These are phyloP conservation scores for Leccinum uliginosum DNA, from an alignment of 768 basidiomycete genomes.

Conservation along the genomic window DNA sequence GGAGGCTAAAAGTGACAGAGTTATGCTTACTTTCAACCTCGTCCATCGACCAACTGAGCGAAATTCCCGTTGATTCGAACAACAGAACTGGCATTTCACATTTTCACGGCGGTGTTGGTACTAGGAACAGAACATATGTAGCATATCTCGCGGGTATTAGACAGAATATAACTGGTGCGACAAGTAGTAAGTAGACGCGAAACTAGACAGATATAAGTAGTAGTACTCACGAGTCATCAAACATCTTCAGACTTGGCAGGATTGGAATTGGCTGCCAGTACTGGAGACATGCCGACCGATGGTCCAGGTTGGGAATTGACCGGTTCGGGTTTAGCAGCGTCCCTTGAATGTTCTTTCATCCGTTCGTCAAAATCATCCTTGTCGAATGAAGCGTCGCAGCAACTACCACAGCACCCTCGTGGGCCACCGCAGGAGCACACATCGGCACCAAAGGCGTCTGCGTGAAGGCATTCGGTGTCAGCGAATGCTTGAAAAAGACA, in stretches of 20 bases:
- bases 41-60: too few relatives aligned
- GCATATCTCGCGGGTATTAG: neutral
- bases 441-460: conserved; percentile 23
- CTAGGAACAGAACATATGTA: neutral
- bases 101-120: neutral
- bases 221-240: neutral
- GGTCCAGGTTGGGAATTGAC: conserved; percentile 22
- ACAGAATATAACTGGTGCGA: neutral
- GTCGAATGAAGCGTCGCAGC: conserved; percentile 27
- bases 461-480: neutral
- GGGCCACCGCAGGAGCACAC: conserved; percentile 23
- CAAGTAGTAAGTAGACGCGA: neutral
- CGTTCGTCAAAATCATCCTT: conserved; percentile 29
- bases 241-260: neutral
- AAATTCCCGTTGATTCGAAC: too few relatives aligned
- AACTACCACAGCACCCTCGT: conserved; percentile 26
- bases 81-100: neutral
- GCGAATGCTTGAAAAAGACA: neutral
- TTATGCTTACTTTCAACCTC: too few relatives aligned
- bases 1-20: too few relatives aligned
- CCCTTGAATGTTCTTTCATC: conserved; percentile 22
- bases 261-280: conserved; percentile 4
- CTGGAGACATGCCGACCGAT: conserved; percentile 16
- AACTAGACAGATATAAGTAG: neutral
- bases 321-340: conserved; percentile 5